Evolutionary conservation across 2,329 filamentous ascomycete species (phyloP), one percentile per base, ranked within the genome.

Genomic region (Colletotrichum sp.): DNA sequence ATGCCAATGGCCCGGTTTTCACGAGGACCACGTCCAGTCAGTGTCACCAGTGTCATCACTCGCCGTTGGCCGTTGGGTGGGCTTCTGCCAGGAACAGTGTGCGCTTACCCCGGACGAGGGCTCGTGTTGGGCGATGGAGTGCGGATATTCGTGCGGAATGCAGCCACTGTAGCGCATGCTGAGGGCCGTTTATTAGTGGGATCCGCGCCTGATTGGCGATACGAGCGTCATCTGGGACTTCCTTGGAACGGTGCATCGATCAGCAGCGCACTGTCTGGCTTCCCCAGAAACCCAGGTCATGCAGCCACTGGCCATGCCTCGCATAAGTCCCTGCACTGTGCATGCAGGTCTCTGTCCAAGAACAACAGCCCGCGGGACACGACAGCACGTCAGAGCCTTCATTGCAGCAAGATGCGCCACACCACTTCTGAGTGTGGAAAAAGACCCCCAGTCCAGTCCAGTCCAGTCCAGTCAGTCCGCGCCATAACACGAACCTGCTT

Each of bases 51-150:
- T 47, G 43, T 47, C 43, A 51, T 51, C 43, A 51, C 43, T 51
- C 43, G 43, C 43, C 43, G 43, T 43, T 66, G n/a, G 27, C 55
- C 55, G 54, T 66, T 70, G 21, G 27, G 71, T 73, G 67, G 66
- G 54, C 64, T 57, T 65, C 54, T 73, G 66, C 33, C 66, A 73
- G 66, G 70, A 12, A 70, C 47, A 29, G 58, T 18, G 43, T 18
- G 27, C n/a, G 59, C 43, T 51, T 63, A 62, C 72, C 68, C 68
- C 68, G n/a, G 68, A 74, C 47, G 68, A 67, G 57, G 63, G 72
- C 57, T 74, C 72, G 72, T 74, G 68, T 74, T 72, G 55, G 36
- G 47, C 58, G 47, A 71, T 58, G 68, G 71, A 57, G 43, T n/a
- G 9, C 9, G 31, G n/a, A 51, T 51, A 51, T 21, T 51, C n/a